Evolutionary conservation across 306 rosid genomes (phyloP).

Genomic region (Astragalus membranaceus): DNA sequence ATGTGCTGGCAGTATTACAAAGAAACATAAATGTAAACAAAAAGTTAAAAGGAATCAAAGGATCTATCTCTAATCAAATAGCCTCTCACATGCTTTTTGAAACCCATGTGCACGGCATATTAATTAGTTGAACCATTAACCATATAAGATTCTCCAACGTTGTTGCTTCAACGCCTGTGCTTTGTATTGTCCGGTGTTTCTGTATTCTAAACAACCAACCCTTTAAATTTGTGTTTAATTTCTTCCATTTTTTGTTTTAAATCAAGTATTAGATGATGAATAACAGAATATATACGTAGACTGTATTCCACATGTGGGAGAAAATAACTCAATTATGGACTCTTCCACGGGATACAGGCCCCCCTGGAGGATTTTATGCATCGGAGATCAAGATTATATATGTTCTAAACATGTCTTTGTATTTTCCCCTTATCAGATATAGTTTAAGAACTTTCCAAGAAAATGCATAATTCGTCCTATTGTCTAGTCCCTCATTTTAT

Average conservation of each 20-base stretch:
- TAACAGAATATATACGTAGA: constrained; percentile 30
- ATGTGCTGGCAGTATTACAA: constrained; percentile 23
- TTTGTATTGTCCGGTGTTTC: background rate
- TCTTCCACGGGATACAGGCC: background rate
- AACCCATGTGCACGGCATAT: constrained; percentile 28
- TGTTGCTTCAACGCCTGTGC: background rate
- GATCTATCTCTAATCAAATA: constrained; percentile 17
- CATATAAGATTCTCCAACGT: background rate
- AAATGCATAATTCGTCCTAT: background rate
- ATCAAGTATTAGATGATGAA: constrained; percentile 22
- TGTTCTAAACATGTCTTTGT: constrained; percentile 16
- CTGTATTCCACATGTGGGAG: constrained; percentile 27
- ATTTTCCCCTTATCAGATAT: background rate
- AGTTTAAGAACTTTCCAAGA: constrained; percentile 25
- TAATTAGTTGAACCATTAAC: background rate
- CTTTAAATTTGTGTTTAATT: background rate
- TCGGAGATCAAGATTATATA: constrained; percentile 2
- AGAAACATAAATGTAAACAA: constrained; percentile 13
- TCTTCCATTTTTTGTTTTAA: background rate
- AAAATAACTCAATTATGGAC: constrained; percentile 10
- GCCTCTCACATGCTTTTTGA: constrained; percentile 24
- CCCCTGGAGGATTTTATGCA: background rate
- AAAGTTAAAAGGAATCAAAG: constrained; percentile 5
- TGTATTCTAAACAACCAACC: background rate
- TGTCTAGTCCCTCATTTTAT: background rate